Base-by-base conservation (phyloP, 2,329 filamentous ascomycete species). In the Nothopassalora personata region DNA sequence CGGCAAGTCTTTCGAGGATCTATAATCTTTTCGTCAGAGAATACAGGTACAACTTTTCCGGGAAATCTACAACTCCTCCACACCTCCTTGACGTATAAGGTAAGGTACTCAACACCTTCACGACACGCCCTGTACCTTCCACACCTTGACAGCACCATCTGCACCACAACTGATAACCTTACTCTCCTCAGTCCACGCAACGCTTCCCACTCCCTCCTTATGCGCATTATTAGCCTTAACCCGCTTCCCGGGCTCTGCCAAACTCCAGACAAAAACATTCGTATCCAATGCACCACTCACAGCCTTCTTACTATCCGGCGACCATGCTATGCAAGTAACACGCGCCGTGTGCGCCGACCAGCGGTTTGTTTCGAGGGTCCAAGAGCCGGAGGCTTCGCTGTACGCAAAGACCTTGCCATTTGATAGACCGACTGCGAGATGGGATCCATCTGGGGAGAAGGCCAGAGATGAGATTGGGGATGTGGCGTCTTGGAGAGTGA, bases 161-260 rank as follows among this genome's bases (percentile, higher is more conserved):
- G 87, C 89, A 49, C 94, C 94, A 4, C 85, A 85, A 66, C 88
- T 95, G 9, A 89, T 86, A 53, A 97, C 81, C 76, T 83, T 90
- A 5, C 56, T 59, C 8, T 82, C 84, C 30, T 81, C 82, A 13
- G 90, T 81, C 91, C 93, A 99, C 11, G 83, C 83, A 15, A 97
- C 88, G 15, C 90, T 93, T 66, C 88, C 91, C 18, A 97, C 91
- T 9, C 94, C 94, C 71, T 97, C 94, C 77, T 97, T 97, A 77
- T 99, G 94, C 53, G 93, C 91, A 71, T 96, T 96, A 23, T 86
- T 77, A 13, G 86, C 87, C 78, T 94, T 93, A 66, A 95, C 83
- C 66, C 93, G 83, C 74, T 89, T 89, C 2, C 90, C 91, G 0
- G 93, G 93, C 71, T 90, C 89, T 47, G 80, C 77, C 57, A 97